Conservation (phyloP, 768 basidiomycete genomes). For the Boletus barrowsii region DNA sequence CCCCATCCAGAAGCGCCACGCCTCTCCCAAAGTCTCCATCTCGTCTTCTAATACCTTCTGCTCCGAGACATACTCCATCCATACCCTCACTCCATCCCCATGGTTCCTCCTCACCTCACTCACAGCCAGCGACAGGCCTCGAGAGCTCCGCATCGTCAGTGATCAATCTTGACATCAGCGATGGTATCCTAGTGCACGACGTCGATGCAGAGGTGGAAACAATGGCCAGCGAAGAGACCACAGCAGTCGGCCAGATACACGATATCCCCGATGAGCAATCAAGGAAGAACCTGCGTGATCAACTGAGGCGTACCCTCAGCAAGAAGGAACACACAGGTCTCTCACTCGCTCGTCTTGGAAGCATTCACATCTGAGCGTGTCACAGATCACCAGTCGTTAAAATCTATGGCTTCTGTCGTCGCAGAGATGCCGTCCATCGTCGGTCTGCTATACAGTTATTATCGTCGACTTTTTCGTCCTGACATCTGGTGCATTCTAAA, state of each 20-base stretch:
- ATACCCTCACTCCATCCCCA: slow-evolving; percentile 56
- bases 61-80: slow-evolving; percentile 52
- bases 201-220: slow-evolving; percentile 60
- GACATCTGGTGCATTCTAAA: slow-evolving; percentile 1
- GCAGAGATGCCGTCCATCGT: slow-evolving; percentile 33
- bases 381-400: slow-evolving; percentile 13
- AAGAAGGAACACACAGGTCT: slow-evolving; percentile 49
- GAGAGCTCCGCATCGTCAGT: slow-evolving; percentile 73
- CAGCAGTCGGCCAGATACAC: slow-evolving; percentile 44
- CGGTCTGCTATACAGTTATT: slow-evolving; percentile 16
- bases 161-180: slow-evolving; percentile 60
- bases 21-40: slow-evolving; percentile 44
- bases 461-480: slow-evolving; percentile 1
- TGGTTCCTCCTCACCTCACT: slow-evolving; percentile 29
- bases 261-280: slow-evolving; percentile 51
- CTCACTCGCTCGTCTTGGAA: not conserved
- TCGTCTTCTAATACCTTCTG: slow-evolving; percentile 50
- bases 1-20: slow-evolving; percentile 37
- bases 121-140: slow-evolving; percentile 36
- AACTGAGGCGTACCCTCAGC: slow-evolving; percentile 64
- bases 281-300: slow-evolving; percentile 66
- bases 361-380: slow-evolving; percentile 7
- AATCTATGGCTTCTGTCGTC: slow-evolving; percentile 22
- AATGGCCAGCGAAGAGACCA: slow-evolving; percentile 51
- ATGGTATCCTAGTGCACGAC: slow-evolving; percentile 71